These are phyloP conservation scores for Sistotremastrum suecicum DNA, from an alignment of 768 basidiomycete genomes.

Conservation along the genomic window DNA sequence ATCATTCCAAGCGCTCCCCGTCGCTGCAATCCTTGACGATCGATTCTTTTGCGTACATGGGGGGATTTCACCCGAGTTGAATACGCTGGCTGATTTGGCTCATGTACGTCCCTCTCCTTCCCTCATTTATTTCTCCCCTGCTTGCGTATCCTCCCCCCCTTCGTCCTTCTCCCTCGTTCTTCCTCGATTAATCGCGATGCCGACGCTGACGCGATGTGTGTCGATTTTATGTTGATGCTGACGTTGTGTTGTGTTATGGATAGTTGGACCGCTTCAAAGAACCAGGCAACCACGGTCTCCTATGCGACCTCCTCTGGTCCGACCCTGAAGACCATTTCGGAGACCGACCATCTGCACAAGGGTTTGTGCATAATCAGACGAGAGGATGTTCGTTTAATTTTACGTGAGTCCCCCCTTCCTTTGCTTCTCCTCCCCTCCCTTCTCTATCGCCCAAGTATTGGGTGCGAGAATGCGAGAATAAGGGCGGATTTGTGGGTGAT, in stretches of 20 bases:
- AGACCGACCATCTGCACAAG: conserved; percentile 25
- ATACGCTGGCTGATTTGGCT: conserved; percentile 62
- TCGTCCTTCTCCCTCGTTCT: neutral
- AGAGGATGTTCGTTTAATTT: conserved; percentile 88
- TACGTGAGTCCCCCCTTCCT: conserved; percentile 3
- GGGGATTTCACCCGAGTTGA: conserved; percentile 79
- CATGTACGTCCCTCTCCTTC: conserved; percentile 27
- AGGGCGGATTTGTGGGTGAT: too few relatives aligned
- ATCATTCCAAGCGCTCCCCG: conserved; percentile 81
- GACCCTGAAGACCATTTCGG: conserved; percentile 88
- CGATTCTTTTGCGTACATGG: conserved; percentile 98
- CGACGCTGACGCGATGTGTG: neutral
- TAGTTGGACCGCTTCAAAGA: conserved; percentile 89
- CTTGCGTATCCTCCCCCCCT: neutral
- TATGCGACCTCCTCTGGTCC: conserved; percentile 94
- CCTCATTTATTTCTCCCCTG: neutral
- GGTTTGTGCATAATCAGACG: conserved; percentile 67
- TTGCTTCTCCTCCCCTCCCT: neutral
- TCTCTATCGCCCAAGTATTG: neutral
- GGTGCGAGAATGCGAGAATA: too few relatives aligned
- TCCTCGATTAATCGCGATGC: neutral
- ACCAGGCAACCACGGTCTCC: conserved; percentile 78
- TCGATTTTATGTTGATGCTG: neutral
- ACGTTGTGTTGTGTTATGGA: neutral
- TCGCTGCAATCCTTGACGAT: conserved; percentile 84